A percentile compares a stretch with the other conserved stretches of the same genome.
phyloP scores from a whole-genome alignment of 2,329 filamentous ascomycete genomes.

The Neofusicoccum laricinum region DNA sequence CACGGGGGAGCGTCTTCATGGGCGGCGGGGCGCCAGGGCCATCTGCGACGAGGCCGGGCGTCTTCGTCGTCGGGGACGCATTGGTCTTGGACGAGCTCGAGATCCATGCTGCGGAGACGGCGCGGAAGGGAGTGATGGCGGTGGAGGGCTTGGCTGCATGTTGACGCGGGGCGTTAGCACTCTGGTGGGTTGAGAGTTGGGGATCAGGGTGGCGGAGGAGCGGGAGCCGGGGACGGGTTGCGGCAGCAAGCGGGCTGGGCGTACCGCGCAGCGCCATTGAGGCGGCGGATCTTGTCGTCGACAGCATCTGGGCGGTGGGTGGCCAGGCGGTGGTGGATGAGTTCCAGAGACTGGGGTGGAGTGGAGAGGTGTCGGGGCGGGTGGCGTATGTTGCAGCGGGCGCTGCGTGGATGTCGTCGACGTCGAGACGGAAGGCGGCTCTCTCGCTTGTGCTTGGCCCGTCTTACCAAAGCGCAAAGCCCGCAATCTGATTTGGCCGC shows the following conservation, averaged over 20 bases:
- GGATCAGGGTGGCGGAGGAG: neutral
- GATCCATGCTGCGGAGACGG: conserved; percentile 59
- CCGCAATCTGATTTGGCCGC: conserved; percentile 11
- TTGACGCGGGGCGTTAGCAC: neutral
- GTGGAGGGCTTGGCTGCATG: conserved; percentile 62
- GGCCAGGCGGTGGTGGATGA: neutral
- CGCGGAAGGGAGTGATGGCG: conserved; percentile 62
- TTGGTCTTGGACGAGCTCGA: conserved; percentile 64
- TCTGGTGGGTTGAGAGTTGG: too few relatives aligned
- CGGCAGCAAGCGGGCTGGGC: conserved; percentile 5
- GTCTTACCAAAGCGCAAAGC: conserved; percentile 11
- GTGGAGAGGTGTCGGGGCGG: conserved; percentile 34
- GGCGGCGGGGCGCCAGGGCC: conserved; percentile 52
- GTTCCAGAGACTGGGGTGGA: conserved; percentile 25
- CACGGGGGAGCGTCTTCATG: conserved; percentile 58
- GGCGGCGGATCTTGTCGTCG: conserved; percentile 49
- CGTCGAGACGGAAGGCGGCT: conserved; percentile 19
- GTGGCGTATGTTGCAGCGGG: conserved; percentile 29
- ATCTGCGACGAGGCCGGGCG: conserved; percentile 49
- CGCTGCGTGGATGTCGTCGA: conserved; percentile 31
- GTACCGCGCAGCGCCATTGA: conserved; percentile 56
- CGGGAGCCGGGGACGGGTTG: neutral
- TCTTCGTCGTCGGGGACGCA: conserved; percentile 56
- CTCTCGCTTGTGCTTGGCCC: conserved; percentile 18
- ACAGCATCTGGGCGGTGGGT: conserved; percentile 42